Percentiles rank a stretch among this genome's conserved stretches.
Evolutionary conservation across 2,329 filamentous ascomycete species (phyloP).

Genomic region (Magnaporthiopsis incrustans): DNA sequence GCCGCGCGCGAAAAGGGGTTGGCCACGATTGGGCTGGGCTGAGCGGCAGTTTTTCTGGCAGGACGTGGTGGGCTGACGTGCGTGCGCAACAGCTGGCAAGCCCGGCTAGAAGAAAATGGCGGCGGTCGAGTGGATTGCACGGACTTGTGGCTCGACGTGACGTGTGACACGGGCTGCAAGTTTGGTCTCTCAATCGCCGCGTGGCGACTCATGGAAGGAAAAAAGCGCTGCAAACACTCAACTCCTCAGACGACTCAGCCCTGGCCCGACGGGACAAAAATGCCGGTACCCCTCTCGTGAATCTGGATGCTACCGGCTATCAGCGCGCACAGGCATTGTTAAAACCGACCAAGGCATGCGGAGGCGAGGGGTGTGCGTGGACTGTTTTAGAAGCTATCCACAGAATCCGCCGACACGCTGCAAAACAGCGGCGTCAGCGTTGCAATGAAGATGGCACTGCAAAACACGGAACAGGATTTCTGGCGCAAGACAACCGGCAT

Average conservation of each 20-base stretch:
- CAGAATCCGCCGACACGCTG: not conserved
- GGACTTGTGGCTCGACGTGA: not conserved
- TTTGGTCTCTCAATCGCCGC: not conserved
- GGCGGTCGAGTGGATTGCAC: not conserved
- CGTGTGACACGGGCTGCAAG: not conserved
- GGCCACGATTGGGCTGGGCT: not conserved
- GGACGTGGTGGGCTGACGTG: no score
- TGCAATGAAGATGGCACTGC: no score
- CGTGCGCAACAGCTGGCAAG: not conserved
- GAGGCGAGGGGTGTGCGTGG: not conserved
- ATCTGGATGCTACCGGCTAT: not conserved
- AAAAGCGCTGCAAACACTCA: no score
- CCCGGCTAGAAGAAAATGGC: not conserved
- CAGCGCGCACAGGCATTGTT: not conserved
- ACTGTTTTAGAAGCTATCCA: not conserved
- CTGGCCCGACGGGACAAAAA: not conserved
- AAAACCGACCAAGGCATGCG: not conserved
- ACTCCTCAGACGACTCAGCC: no score
- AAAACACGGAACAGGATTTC: no score
- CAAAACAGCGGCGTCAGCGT: no score
- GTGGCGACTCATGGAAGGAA: no score
- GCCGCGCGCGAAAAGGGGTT: not conserved
- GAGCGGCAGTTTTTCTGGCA: not conserved
- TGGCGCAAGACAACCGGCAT: not conserved
- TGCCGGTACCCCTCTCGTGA: not conserved